Evolutionary conservation across 1,284 basidiomycete species (phyloP), one percentile per base, ranked within the genome.

Genomic region (Boletus smithii): DNA sequence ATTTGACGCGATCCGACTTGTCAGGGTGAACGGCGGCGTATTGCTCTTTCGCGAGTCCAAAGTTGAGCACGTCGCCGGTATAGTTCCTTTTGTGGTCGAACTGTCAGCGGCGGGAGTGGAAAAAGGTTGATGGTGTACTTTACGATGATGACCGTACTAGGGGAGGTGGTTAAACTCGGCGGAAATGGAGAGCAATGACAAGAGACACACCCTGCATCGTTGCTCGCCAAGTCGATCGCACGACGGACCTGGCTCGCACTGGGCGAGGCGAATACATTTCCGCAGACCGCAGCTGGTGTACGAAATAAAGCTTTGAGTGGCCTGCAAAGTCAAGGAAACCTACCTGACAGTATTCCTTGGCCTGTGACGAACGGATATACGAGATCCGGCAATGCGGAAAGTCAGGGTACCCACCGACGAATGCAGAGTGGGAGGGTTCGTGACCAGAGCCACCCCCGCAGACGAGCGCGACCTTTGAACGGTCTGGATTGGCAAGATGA

Each of bases 371-470:
- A 29, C 17, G 18, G 20, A 29, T 36, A 8, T 22, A 8, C 8
- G 14, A 51, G 39, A 46, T 29, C 9, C n/a, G 16, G 29, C 2
- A 20, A 18, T 1, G 14, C 24, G 0, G 32, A 18, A 16, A 7
- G 49, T 2, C 18, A 8, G 36, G 24, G 17, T n/a, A 51, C 48
- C 7, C 47, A 85, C 86, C 87, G 24, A 90, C 87, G 57, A 88
- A 92, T 2, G 83, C 88, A 14, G 88, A 80, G 67, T 93, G 88
- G 16, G 91, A 80, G 20, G 93, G 93, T 62, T 95, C 93, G 65
- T 95, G 93, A 2, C 94, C 94, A 27, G 87, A 85, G 31, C 93
- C 93, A 20, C 94, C 93, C 20, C 93, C 93, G 54, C 88, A 93
- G 59, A 97, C 77, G 18, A 95, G 70, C 3, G 88, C 80, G 36